Evolutionary conservation across 345 rosid genomes (phyloP), one percentile per base, ranked within the genome.

Genomic region (Eucalyptus rudis): DNA sequence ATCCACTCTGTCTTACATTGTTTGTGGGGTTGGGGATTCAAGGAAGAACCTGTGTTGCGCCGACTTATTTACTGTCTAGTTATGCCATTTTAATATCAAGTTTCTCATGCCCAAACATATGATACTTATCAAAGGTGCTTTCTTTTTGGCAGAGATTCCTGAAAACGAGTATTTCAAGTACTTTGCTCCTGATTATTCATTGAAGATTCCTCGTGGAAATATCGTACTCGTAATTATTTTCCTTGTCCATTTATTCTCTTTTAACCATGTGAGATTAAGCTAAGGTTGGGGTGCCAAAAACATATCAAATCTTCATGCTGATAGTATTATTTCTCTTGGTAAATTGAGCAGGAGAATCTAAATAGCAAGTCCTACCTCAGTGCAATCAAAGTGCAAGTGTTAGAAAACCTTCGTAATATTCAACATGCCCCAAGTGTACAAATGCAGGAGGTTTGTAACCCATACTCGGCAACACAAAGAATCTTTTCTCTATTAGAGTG

Each of bases 381-480:
- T 89, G 90, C 99, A 5, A 96, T 98, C 86, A 98, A 97, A 92
- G 91, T 92, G 88, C 99, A 98, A 93, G 97, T 98, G 87, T 87
- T 98, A 91, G 99, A 98, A 91, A 97, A 96, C 91, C 94, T 98
- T 59, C 96, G 99, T 12, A 89, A 91, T 93, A 97, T 98, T 88
- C 99, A 97, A 86, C 99, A 98, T 88, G 99, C 99, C 81, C 99
- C 99, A 1, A 92, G 98, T 89, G 99, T 96, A 79, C 99, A 98
- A 89, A 93, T 98, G 98, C 99, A 98, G 86, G 99, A 98, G 99
- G 99, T 95, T 76, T 13, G 84, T 40, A 76, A 20, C 9, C 47
- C 29, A 76, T 20, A 40, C 47, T 76, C 15, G 3, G 44, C 47
- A 20, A 40, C 84, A 22, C 84, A 20, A 76, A 20, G 84, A 40